These are phyloP conservation scores for Pichia sp. DNA, from an alignment of 1,139 yeast genomes.

Conservation along the genomic window DNA sequence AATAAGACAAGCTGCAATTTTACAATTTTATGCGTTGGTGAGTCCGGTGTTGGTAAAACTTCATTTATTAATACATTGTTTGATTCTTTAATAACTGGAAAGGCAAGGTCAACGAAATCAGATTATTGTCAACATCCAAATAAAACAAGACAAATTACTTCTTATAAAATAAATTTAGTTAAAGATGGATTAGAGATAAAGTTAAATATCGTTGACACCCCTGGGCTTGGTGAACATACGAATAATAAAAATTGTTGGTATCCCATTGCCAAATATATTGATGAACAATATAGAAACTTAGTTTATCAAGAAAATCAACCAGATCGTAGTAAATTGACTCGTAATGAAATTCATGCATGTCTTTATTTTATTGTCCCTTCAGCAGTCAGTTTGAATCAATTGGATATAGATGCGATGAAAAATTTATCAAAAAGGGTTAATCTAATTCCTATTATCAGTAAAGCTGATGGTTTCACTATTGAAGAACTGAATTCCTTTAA, in stretches of 20 bases:
- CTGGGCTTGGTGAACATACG: conserved; percentile 90
- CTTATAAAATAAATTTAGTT: conserved; percentile 39
- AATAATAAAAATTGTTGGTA: conserved; percentile 89
- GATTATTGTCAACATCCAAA: conserved; percentile 17
- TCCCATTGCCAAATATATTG: conserved; percentile 86
- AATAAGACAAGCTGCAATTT: conserved; percentile 34
- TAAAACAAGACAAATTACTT: conserved; percentile 35
- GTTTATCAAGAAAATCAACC: conserved; percentile 74
- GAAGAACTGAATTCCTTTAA: conserved; percentile 41
- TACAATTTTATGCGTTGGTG: conserved; percentile 42
- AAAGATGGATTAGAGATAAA: conserved; percentile 86
- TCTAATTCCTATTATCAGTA: conserved; percentile 69
- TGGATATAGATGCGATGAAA: conserved; percentile 67
- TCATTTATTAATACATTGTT: conserved; percentile 43
- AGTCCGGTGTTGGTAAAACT: conserved; percentile 38
- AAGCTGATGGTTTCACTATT: conserved; percentile 60
- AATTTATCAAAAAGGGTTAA: conserved; percentile 60
- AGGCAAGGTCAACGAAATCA: background rate
- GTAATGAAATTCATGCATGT: conserved; percentile 70
- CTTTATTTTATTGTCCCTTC: conserved; percentile 63
- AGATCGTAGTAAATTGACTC: conserved; percentile 40
- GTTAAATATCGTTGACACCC: conserved; percentile 81
- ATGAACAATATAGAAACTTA: conserved; percentile 54
- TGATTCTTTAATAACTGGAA: conserved; percentile 22
- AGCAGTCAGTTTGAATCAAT: conserved; percentile 44